A percentile compares a stretch with the other conserved stretches of the same genome.
phyloP scores from a whole-genome alignment of 768 basidiomycete species.

The Russula olivacea region DNA sequence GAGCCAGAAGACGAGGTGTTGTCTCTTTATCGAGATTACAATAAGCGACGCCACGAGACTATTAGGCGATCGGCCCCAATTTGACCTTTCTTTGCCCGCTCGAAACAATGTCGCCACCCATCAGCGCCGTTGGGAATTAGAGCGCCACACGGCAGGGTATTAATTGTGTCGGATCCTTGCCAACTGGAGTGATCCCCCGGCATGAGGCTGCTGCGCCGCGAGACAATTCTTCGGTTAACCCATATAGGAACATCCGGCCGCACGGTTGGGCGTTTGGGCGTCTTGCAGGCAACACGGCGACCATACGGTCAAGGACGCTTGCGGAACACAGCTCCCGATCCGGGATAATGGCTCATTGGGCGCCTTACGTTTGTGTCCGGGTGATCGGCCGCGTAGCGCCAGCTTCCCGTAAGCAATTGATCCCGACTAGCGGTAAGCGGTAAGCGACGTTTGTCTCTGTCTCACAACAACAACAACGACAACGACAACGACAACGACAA shows the following conservation, averaged over 20 bases:
- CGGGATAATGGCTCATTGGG: conserved; percentile 13
- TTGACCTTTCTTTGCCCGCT: conserved; percentile 21
- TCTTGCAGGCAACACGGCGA: conserved; percentile 5
- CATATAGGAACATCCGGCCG: conserved; percentile 9
- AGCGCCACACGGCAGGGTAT: conserved; percentile 17
- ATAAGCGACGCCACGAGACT: conserved; percentile 11
- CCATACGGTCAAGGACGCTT: not conserved
- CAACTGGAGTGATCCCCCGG: conserved; percentile 15
- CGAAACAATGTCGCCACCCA: conserved; percentile 16
- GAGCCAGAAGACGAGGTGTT: conserved; percentile 15
- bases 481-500: not conserved
- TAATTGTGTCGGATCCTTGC: conserved; percentile 13
- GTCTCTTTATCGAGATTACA: conserved; percentile 10
- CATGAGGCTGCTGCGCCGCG: conserved; percentile 23
- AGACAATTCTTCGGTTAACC: not conserved
- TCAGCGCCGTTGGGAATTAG: conserved; percentile 12
- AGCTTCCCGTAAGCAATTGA: conserved; percentile 21
- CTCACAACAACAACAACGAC: not conserved
- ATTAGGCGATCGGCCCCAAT: conserved; percentile 12
- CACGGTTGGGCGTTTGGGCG: conserved; percentile 12
- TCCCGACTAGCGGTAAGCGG: conserved; percentile 1
- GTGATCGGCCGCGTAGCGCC: conserved; percentile 21
- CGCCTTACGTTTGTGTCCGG: conserved; percentile 16
- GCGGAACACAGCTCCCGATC: conserved; percentile 15
- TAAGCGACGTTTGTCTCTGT: not conserved